These are phyloP conservation scores for Colletotrichum sidae DNA, from an alignment of 2,329 filamentous ascomycete species.

Conservation along the genomic window DNA sequence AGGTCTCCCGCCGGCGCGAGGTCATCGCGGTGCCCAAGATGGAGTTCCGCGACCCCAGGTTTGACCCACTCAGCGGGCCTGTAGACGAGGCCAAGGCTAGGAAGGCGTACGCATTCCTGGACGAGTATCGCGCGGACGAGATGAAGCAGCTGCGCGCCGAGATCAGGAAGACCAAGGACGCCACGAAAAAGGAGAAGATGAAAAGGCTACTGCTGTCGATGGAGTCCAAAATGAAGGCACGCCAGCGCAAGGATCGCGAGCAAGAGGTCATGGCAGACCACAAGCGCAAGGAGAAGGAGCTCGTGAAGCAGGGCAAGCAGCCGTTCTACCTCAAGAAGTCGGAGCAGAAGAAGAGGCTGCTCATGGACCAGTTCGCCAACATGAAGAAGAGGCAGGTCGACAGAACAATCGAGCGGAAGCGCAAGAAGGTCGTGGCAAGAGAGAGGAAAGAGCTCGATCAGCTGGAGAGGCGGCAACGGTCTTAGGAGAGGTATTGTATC, in stretches of 20 bases:
- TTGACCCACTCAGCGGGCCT: conserved; percentile 72
- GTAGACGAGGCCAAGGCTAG: conserved; percentile 69
- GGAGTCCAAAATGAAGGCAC: conserved; percentile 80
- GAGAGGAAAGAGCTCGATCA: conserved; percentile 80
- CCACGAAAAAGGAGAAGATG: conserved; percentile 73
- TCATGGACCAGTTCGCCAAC: conserved; percentile 81
- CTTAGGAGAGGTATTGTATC: conserved; percentile 6
- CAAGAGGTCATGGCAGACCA: conserved; percentile 79
- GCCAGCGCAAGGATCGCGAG: conserved; percentile 76
- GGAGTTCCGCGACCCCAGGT: conserved; percentile 83
- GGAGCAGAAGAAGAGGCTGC: conserved; percentile 88
- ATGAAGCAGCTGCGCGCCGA: conserved; percentile 78
- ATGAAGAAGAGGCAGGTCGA: conserved; percentile 90
- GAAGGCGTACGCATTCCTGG: conserved; percentile 87
- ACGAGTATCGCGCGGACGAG: conserved; percentile 87
- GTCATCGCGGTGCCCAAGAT: conserved; percentile 74
- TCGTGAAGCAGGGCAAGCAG: conserved; percentile 87
- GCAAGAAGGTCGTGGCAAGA: conserved; percentile 89
- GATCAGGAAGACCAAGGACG: conserved; percentile 74
- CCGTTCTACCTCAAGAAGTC: conserved; percentile 94
- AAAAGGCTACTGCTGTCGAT: conserved; percentile 81
- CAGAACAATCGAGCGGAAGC: conserved; percentile 83
- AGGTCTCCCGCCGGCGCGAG: conserved; percentile 83
- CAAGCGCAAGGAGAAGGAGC: conserved; percentile 83
- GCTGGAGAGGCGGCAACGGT: conserved; percentile 45